Evolutionary conservation across 768 basidiomycete species (phyloP), one percentile per base, ranked within the genome.

Genomic region (Suillus alpinus): DNA sequence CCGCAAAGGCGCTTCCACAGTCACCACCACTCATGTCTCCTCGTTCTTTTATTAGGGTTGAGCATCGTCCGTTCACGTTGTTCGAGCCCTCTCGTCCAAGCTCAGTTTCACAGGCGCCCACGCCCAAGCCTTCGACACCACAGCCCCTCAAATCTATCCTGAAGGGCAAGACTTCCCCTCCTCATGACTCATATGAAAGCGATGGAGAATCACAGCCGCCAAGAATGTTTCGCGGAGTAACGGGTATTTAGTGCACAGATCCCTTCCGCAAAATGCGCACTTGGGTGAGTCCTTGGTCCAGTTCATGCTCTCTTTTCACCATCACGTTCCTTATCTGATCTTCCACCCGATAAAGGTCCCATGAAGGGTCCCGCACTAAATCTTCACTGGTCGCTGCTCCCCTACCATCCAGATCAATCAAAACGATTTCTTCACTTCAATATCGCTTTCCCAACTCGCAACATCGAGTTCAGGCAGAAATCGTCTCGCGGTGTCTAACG

Each of bases 301-400:
- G 20, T n/a, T 41, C 41, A 20, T 58, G 39, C 57, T 51, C 41
- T 56, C 14, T 40, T 56, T 59, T 51, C 59, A 60, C 58, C 46
- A 49, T 69, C 64, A 65, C 62, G 60, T 63, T 65, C 65, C 34
- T 75, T 71, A 63, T 69, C 75, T 68, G 72, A 77, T 69, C 66
- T 57, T 26, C n/a, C n/a, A n/a, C 31, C 37, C 34, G 57, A 61
- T 64, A 51, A 51, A 77, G 76, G 67, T 59, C 74, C 72, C 3
- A 77, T 73, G 70, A 81, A 80, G 63, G 71, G 65, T 12, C 78
- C 78, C 32, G 69, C 76, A 1, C 72, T 80, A 52, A 67, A 78
- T 59, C 63, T 83, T 58, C 77, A 77, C 62, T 86, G 83, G 84
- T 79, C 79, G 56, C 66, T 84, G n/a, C 74, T 81, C 46, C 79